Evolutionary conservation across 169 alveolate genomes (phyloP), one percentile per base, ranked within the genome.

Genomic region (Plasmodium cynomolgi): DNA sequence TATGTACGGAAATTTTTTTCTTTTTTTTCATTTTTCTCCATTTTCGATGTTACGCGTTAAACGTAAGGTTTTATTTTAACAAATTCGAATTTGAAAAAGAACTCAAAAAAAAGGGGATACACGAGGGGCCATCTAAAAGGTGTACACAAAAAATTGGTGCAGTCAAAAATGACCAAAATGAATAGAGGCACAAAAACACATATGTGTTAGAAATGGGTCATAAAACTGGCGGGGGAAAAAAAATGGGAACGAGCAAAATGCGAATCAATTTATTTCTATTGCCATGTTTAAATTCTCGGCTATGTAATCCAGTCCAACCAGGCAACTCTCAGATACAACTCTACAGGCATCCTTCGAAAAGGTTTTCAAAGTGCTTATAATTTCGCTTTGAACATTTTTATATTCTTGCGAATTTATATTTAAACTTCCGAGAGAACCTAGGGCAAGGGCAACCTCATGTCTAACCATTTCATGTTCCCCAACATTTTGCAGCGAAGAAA

Each of bases 391-490:
- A 23, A 81, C 83, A 50, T 79, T 81, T 79, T 88, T 88, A 88
- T 88, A 88, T 80, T 88, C 94, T 56, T 88, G 68, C n/a, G 94
- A 88, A 88, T 77, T 95, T 68, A 95, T 86, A 85, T 96, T 97
- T 62, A 82, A 72, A 26, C 97, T 93, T 56, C 97, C 98, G 37
- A 97, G 96, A 17, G 98, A 96, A 1, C 99, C 99, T 13, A 98
- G 94, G 6, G 99, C 99, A 72, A 97, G 96, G 23, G 99, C 99
- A 7, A 98, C 99, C 79, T 98, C 99, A 88, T 98, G 99, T 62
- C 99, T 96, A 34, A 97, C 98, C 97, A 98, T 98, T 74, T 98
- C 98, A 83, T 97, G 97, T 83, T 98, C 98, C 9, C 33, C 31
- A 3, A 47, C 50, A 93, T 97, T 95, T 93, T 71, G 93, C 71